These are phyloP conservation scores for Mycena olivaceomarginata DNA, from an alignment of 768 basidiomycete genomes.

Conservation along the genomic window DNA sequence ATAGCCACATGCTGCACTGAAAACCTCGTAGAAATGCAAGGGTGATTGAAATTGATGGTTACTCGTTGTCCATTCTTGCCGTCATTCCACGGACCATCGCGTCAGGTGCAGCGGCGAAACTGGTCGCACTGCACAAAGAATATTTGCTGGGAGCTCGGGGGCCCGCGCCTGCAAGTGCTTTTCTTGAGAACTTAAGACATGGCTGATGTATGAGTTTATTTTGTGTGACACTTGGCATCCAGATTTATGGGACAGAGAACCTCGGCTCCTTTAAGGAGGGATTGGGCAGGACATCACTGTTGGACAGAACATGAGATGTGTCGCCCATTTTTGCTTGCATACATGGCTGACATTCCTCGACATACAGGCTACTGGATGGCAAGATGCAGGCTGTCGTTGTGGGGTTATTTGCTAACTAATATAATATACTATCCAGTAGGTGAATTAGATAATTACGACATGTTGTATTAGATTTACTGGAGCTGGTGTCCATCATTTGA, in stretches of 20 bases:
- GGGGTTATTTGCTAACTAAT: not conserved
- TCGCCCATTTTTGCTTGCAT: not conserved
- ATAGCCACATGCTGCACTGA: not conserved
- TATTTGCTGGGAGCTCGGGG: not conserved
- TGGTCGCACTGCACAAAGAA: not conserved
- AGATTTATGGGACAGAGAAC: not conserved
- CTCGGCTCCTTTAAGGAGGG: not conserved
- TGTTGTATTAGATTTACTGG: not conserved
- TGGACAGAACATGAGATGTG: not conserved
- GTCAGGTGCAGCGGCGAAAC: not conserved
- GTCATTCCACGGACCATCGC: not conserved
- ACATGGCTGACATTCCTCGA: not conserved
- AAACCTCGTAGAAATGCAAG: not conserved
- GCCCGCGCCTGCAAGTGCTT: not conserved
- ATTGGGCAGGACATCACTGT: not conserved
- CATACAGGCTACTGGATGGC: not conserved
- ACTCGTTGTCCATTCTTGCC: not conserved
- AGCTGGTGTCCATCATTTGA: not conserved
- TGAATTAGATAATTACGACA: not conserved
- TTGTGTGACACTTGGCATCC: not conserved
- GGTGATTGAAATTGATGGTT: slow-evolving; percentile 7
- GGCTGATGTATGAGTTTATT: slow-evolving; percentile 1
- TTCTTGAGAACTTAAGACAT: not conserved
- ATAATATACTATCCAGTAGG: not conserved
- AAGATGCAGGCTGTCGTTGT: slow-evolving; percentile 2